phyloP scores from a whole-genome alignment of 1,284 basidiomycete genomes.

The Ceratobasidium sp. region DNA sequence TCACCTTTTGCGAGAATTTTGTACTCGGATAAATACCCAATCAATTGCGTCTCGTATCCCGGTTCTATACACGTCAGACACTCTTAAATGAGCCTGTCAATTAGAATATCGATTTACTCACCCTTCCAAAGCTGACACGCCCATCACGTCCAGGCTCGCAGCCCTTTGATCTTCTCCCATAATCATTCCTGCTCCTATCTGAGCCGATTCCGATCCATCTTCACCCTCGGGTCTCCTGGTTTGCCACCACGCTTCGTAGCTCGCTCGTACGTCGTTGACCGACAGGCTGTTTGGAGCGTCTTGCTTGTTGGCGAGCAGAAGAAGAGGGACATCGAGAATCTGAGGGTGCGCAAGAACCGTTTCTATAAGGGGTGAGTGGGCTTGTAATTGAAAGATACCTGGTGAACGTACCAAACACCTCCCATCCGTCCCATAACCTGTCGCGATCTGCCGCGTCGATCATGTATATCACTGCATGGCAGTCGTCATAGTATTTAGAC shows the following conservation, averaged over 20 bases:
- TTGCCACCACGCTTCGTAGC: conserved; percentile 88
- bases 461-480: conserved; percentile 91
- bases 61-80: conserved; percentile 60
- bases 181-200: conserved; percentile 51
- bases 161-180: conserved; percentile 36
- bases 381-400: background rate
- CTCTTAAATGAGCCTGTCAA: background rate
- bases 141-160: conserved; percentile 90
- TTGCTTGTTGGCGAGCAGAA: conserved; percentile 93
- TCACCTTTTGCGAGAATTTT: conserved; percentile 74
- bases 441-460: conserved; percentile 89
- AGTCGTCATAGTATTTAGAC: conserved; percentile 92
- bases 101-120: conserved; percentile 53
- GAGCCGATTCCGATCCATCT: conserved; percentile 50
- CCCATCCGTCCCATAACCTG: conserved; percentile 88
- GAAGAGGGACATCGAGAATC: conserved; percentile 84
- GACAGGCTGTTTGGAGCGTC: conserved; percentile 79
- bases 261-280: conserved; percentile 86
- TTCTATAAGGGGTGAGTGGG: conserved; percentile 53
- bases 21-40: conserved; percentile 91
- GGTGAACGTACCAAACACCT: conserved; percentile 82
- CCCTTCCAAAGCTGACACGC: conserved; percentile 89
- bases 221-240: conserved; percentile 52
- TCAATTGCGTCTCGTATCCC: conserved; percentile 90
- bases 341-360: conserved; percentile 83